phyloP scores from a whole-genome alignment of 139 green algal species.

The Chlorella vulgaris region DNA sequence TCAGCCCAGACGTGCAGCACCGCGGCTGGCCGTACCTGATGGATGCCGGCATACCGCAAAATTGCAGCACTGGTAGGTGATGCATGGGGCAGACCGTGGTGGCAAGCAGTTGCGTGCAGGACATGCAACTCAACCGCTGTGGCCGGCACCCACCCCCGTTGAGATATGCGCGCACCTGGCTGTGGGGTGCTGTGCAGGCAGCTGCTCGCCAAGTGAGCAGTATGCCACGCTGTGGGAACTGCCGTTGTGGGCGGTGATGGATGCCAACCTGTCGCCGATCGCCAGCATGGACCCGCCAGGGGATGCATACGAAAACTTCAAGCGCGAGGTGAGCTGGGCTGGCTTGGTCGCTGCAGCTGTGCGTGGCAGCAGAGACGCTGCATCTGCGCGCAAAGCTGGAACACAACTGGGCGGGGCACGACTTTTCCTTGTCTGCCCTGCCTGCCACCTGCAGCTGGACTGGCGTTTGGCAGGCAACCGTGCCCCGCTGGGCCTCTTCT shows the following conservation, averaged over 20 bases:
- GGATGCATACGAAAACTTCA: slow-evolving; percentile 24
- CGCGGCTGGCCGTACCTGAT: slow-evolving; percentile 15
- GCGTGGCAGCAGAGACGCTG: not conserved
- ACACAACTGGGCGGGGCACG: too few relatives aligned
- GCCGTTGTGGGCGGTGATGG: not conserved
- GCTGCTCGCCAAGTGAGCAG: not conserved
- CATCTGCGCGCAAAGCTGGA: not conserved
- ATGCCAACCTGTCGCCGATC: not conserved
- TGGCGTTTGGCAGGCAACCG: slow-evolving; percentile 24
- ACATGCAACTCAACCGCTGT: too few relatives aligned
- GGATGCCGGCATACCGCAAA: slow-evolving; percentile 15
- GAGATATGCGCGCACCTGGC: too few relatives aligned
- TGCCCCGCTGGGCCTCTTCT: slow-evolving; percentile 24
- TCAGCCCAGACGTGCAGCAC: not conserved
- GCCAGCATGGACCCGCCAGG: slow-evolving; percentile 11
- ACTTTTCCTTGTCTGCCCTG: too few relatives aligned
- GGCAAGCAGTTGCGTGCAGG: not conserved
- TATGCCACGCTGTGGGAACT: slow-evolving; percentile 22
- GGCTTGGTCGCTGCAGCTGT: not conserved
- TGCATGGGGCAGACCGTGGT: not conserved
- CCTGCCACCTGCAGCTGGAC: slow-evolving; percentile 7
- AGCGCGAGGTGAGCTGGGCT: slow-evolving; percentile 8
- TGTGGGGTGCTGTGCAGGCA: too few relatives aligned
- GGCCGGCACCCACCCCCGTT: too few relatives aligned
- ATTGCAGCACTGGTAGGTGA: slow-evolving; percentile 19